Evolutionary conservation across 768 basidiomycete genomes (phyloP), one percentile per base, ranked within the genome.

Genomic region (Mycena sanguinolenta): DNA sequence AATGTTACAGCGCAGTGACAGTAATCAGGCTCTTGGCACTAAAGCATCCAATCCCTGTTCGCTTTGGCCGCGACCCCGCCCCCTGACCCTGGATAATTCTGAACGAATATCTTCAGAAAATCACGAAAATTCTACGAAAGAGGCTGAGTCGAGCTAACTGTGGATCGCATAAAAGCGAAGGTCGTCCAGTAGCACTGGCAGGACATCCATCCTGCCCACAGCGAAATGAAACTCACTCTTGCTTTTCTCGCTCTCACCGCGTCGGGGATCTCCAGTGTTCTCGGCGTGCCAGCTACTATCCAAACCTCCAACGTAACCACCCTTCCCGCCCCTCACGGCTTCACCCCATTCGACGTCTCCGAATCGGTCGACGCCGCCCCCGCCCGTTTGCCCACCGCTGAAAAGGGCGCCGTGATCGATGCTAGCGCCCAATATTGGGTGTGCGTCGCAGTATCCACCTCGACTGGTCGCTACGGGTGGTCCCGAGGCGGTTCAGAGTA

Each of bases 361-460:
- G 59, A 49, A 44, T 61, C 59, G 59, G 44, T 61, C 30, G 59
- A 61, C 59, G 44, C 59, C 42, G 42, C 59, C 19, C 59, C 59
- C 23, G 44, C 59, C 36, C 39, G 38, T 39, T 59, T 28, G 58
- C 3, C 42, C 58, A 28, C 59, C 42, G 44, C 59, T 44, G 27
- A 61, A 27, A 49, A 61, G 59, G 59, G 49, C 39, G 59, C 50
- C 57, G 46, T 38, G 54, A 12, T 49, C 63, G 64, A 53, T 39
- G 63, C 64, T 34, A 58, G 36, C 39, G 59, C 69, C 32, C 55
- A 65, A 25, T 70, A 66, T 63, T 70, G 69, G 64, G 69, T 70
- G n/a, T 70, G 68, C 63, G 36, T 58, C 44, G 68, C 68, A 44
- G 50, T 70, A 28, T 70, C 68, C 32, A 38, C 25, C 25, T 64